Conservation (phyloP, 2,329 filamentous ascomycete species). For the Corynespora cassiicola region DNA sequence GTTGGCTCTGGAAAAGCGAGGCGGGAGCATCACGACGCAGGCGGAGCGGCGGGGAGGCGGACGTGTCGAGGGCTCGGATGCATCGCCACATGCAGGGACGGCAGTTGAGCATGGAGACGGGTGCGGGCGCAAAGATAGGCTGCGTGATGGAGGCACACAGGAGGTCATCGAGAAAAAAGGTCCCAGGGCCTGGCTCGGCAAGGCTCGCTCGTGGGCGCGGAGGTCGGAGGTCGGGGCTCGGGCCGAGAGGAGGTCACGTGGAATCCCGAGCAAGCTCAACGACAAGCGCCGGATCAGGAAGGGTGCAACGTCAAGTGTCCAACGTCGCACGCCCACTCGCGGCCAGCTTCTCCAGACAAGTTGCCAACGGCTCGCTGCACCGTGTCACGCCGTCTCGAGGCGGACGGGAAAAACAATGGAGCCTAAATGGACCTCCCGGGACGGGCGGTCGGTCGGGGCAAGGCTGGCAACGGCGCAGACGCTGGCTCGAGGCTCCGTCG, state of each 20-base stretch:
- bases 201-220: neutral
- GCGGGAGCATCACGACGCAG: conserved; percentile 28
- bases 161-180: conserved; percentile 18
- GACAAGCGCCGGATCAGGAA: conserved; percentile 4
- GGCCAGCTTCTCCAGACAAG: conserved; percentile 10
- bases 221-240: conserved; percentile 13
- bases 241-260: conserved; percentile 17
- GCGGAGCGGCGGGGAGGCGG: conserved; percentile 21
- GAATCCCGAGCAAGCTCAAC: conserved; percentile 14
- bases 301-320: conserved; percentile 6
- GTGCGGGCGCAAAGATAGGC: conserved; percentile 14
- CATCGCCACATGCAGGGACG: conserved; percentile 52
- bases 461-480: conserved; percentile 1
- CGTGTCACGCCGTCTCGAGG: conserved; percentile 17
- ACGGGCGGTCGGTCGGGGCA: conserved; percentile 4
- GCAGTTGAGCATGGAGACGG: conserved; percentile 51
- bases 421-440: conserved; percentile 27
- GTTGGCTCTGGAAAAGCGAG: conserved; percentile 14
- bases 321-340: too few relatives aligned
- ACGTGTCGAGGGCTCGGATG: conserved; percentile 48
- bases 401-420: conserved; percentile 26
- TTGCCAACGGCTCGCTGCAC: conserved; percentile 7
- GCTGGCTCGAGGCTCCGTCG: conserved; percentile 18
- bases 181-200: conserved; percentile 9
- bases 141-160: conserved; percentile 9